These are phyloP conservation scores for Dimocarpus longan DNA, from an alignment of 345 rosid species.

Conservation along the genomic window DNA sequence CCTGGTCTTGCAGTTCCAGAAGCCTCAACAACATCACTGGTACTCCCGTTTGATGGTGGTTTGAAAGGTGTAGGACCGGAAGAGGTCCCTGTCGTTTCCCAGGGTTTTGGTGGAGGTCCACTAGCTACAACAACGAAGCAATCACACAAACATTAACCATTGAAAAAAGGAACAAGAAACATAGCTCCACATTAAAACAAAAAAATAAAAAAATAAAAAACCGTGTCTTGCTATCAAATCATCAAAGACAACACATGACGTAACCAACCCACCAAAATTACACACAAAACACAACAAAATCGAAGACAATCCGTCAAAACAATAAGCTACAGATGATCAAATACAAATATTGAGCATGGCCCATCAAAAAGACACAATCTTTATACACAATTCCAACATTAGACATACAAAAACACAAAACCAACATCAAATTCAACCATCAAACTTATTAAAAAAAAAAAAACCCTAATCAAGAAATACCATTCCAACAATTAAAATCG, in stretches of 20 bases:
- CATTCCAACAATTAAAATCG: neutral
- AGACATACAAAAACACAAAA: neutral
- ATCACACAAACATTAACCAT: neutral
- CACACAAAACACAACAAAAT: neutral
- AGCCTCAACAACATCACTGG: constrained; percentile 90
- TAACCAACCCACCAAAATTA: neutral
- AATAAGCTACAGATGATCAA: neutral
- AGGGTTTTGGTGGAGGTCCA: constrained; percentile 83
- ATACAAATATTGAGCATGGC: neutral
- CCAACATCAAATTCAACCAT: neutral
- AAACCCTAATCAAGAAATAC: neutral
- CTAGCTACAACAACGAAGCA: constrained; percentile 37
- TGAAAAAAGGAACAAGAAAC: neutral
- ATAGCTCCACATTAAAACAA: neutral
- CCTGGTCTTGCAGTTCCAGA: constrained; percentile 95
- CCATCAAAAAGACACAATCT: neutral
- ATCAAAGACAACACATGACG: neutral
- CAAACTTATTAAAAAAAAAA: neutral
- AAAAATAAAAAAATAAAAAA: neutral
- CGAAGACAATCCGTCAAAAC: neutral
- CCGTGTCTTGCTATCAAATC: neutral
- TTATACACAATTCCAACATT: neutral
- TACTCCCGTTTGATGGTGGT: constrained; percentile 85
- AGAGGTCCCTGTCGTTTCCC: constrained; percentile 79
- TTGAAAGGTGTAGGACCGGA: constrained; percentile 87